Evolutionary conservation across 2,329 filamentous ascomycete species (phyloP).

Genomic region (Dothideomycetidae sp.): DNA sequence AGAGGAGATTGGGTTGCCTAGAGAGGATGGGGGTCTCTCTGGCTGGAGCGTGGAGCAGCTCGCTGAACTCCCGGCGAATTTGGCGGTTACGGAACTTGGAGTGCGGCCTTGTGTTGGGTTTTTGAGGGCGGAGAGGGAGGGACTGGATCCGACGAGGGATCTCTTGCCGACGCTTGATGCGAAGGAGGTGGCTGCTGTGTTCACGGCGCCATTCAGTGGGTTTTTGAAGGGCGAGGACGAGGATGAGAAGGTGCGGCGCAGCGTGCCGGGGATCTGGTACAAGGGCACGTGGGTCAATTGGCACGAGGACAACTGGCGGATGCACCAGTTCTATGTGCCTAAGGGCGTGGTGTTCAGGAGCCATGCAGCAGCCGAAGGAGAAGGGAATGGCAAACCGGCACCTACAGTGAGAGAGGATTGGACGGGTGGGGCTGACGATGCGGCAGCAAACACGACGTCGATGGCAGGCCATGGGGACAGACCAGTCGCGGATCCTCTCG

Average conservation of each 20-base stretch:
- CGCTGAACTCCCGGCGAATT: slow-evolving; percentile 56
- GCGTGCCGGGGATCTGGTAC: slow-evolving; percentile 58
- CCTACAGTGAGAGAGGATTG: slow-evolving; percentile 3
- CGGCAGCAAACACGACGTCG: too few relatives aligned
- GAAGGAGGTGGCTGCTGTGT: slow-evolving; percentile 84
- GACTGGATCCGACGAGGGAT: slow-evolving; percentile 37
- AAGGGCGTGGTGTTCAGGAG: slow-evolving; percentile 10
- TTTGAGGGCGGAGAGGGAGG: slow-evolving; percentile 47
- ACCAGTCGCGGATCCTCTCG: slow-evolving; percentile 15
- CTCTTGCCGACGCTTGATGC: slow-evolving; percentile 59
- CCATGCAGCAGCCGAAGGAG: slow-evolving; percentile 4
- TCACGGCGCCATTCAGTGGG: slow-evolving; percentile 75
- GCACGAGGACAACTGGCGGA: slow-evolving; percentile 63
- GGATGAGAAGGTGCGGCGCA: slow-evolving; percentile 19
- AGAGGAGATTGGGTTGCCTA: slow-evolving; percentile 82
- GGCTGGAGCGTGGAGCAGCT: slow-evolving; percentile 80
- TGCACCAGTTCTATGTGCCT: slow-evolving; percentile 85
- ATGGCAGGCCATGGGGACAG: too few relatives aligned
- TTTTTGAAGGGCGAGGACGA: slow-evolving; percentile 56
- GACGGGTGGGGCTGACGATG: slow-evolving; percentile 18
- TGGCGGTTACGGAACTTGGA: slow-evolving; percentile 37
- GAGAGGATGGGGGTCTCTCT: slow-evolving; percentile 49
- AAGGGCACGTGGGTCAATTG: slow-evolving; percentile 67
- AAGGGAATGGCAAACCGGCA: slow-evolving; percentile 9
- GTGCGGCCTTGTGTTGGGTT: slow-evolving; percentile 43